A percentile compares a stretch with the other conserved stretches of the same genome.
phyloP scores from a whole-genome alignment of 2,329 filamentous ascomycete genomes.

The Arthrobotrys conoides region DNA sequence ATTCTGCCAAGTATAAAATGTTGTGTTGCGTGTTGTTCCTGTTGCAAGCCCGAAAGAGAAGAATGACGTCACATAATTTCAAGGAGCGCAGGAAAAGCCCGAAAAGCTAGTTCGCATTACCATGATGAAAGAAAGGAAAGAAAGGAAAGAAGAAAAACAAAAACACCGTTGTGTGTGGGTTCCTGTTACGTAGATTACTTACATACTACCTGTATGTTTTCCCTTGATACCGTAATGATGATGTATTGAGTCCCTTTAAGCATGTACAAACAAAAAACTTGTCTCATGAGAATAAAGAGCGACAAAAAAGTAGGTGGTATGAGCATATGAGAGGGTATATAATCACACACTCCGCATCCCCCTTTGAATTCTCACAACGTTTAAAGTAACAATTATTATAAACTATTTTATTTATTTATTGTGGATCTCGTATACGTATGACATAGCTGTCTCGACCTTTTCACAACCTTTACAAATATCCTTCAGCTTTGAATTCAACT shows the following conservation, averaged over 20 bases:
- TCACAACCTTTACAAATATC: too few relatives aligned
- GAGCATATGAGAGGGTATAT: slow-evolving; percentile 27
- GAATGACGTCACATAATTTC: neutral
- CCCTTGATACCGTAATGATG: slow-evolving; percentile 15
- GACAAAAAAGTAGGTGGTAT: neutral
- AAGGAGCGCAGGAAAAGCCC: neutral
- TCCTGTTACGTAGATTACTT: neutral
- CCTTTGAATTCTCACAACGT: too few relatives aligned
- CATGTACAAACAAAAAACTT: neutral
- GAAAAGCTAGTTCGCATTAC: too few relatives aligned
- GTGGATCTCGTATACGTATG: neutral
- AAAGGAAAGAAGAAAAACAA: neutral
- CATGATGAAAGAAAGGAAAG: too few relatives aligned
- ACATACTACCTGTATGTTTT: too few relatives aligned
- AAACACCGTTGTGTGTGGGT: neutral
- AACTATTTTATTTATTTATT: too few relatives aligned
- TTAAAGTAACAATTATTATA: too few relatives aligned
- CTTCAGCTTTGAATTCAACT: too few relatives aligned
- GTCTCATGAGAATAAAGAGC: neutral
- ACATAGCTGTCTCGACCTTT: neutral
- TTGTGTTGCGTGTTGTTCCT: neutral
- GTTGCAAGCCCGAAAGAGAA: neutral
- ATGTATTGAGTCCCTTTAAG: slow-evolving; percentile 27
- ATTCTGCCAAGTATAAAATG: neutral
- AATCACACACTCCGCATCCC: neutral